Base-by-base conservation (phyloP, 495 filamentous ascomycete genomes). In the Lichenothelia convexa region DNA sequence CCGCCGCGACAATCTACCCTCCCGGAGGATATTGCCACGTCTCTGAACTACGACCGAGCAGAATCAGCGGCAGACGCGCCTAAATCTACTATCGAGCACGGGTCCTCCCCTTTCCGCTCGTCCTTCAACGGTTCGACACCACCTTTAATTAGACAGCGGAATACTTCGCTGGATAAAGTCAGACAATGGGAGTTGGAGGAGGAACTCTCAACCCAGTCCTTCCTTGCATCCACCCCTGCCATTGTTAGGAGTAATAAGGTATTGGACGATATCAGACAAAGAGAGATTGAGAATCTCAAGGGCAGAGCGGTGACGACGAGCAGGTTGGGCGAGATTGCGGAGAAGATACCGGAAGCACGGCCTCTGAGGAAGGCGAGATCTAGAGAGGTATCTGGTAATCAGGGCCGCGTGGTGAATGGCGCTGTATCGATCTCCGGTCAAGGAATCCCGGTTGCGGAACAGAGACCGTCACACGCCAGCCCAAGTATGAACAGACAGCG, bases 151-250 rank as follows among this genome's bases (percentile, higher is more conserved):
- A n/a, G n/a, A n/a, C n/a, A 44, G 1, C 39, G 42, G n/a, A 41
- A 53, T 17, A 43, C 50, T 9, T 65, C 67, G 16, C 55, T 64
- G 2, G 56, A 69, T 24, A 57, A 62, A 41, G 60, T 59, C 41
- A 61, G 55, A 16, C 62, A 67, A 18, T 73, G 67, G 69, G 61
- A 77, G 29, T 46, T 64, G 13, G 65, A 68, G 31, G 58, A 65
- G 4, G 75, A 80, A 24, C 75, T 82, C 40, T 77, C 74, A n/a
- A 67, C 62, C 18, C 61, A 59, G 16, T 72, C 73, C 31, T 39
- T 78, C 21, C 67, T 77, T 33, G 45, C 73, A 5, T 78, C 75
- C 9, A 78, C 72, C 26, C 74, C 75, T 22, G 67, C 65, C 12
- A 55, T 72, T 13, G 49, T 40, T 17, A 46, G 62, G 24, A 51